These are phyloP conservation scores for Tillandsia leiboldiana DNA, from an alignment of 176 grass and related monocot species.

Conservation along the genomic window DNA sequence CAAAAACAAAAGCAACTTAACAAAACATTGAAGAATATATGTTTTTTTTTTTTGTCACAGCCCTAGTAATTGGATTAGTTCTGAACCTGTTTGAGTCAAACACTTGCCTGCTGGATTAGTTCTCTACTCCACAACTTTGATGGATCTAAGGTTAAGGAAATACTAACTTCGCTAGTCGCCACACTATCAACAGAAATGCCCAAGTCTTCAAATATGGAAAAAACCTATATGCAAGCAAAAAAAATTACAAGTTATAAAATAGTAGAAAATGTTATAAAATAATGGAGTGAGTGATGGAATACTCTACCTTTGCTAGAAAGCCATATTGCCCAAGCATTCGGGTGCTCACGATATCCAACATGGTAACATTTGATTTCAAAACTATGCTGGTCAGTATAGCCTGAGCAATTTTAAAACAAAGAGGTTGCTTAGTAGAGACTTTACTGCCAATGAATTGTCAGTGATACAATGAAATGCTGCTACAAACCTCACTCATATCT, in stretches of 20 bases:
- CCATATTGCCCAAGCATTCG: slow-evolving; percentile 96
- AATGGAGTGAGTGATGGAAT: slow-evolving; percentile 1
- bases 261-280: not conserved
- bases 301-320: slow-evolving; percentile 73
- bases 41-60: not conserved
- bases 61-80: too few species aligned
- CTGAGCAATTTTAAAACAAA: slow-evolving; percentile 26
- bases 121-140: slow-evolving; percentile 82
- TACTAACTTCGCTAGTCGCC: slow-evolving; percentile 92
- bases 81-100: slow-evolving; percentile 6
- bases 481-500: slow-evolving; percentile 75
- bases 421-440: not conserved
- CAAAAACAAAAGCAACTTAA: not conserved
- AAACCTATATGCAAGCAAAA: slow-evolving; percentile 44
- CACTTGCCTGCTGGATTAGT: slow-evolving; percentile 66
- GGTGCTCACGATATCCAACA: slow-evolving; percentile 93
- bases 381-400: slow-evolving; percentile 89
- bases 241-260: not conserved
- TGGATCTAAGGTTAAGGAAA: slow-evolving; percentile 86
- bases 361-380: slow-evolving; percentile 91
- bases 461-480: not conserved
- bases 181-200: slow-evolving; percentile 93
- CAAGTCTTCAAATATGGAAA: slow-evolving; percentile 91
- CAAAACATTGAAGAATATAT: not conserved
- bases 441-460: not conserved